Conservation (phyloP, 2,329 filamentous ascomycete genomes). For the Corniculantispora saksenae region DNA sequence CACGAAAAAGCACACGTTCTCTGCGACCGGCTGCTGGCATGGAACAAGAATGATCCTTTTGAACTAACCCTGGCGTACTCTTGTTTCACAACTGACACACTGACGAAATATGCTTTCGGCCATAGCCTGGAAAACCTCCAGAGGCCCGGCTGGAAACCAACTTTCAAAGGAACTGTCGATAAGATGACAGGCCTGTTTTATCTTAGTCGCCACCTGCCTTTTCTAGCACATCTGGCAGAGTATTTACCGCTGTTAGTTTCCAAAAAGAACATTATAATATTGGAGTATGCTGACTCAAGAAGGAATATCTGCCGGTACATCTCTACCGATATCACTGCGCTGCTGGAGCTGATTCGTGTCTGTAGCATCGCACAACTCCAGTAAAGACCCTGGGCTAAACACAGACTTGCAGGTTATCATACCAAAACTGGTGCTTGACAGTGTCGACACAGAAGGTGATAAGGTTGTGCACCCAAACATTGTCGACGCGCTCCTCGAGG, state of each 20-base stretch:
- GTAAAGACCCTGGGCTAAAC: background rate
- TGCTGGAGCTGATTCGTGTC: background rate
- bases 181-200: conserved; percentile 21
- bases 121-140: conserved; percentile 21
- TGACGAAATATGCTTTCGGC: conserved; percentile 32
- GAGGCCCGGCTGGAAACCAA: conserved; percentile 18
- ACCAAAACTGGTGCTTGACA: background rate
- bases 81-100: conserved; percentile 30
- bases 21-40: conserved; percentile 22
- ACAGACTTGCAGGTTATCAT: background rate
- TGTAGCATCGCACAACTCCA: background rate
- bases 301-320: background rate
- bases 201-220: conserved; percentile 21
- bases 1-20: conserved; percentile 23
- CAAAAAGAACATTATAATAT: background rate
- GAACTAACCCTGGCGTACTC: conserved; percentile 20
- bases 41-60: conserved; percentile 15
- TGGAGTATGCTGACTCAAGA: background rate
- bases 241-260: conserved; percentile 19
- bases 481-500: conserved; percentile 26
- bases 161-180: conserved; percentile 19
- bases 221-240: conserved; percentile 14
- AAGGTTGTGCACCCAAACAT: background rate
- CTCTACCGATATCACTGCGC: background rate
- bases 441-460: background rate